Evolutionary conservation across 2,329 filamentous ascomycete species (phyloP).

Genomic region (Podosphaera leucotricha): DNA sequence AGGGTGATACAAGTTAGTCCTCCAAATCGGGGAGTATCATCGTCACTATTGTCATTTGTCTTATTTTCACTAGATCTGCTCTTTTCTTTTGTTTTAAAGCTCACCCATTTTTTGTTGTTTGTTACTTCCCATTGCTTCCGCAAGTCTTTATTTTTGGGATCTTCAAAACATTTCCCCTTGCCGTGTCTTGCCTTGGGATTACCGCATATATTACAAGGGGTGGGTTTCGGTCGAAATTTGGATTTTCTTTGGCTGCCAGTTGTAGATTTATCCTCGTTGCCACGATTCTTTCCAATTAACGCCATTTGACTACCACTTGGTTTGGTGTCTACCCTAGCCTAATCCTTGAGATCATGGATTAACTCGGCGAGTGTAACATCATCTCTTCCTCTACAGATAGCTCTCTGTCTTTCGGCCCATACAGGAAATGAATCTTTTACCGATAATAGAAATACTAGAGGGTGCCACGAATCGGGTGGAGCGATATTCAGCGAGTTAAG

Average conservation of each 20-base stretch:
- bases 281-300: background rate
- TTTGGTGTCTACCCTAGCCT: background rate
- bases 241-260: background rate
- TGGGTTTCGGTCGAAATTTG: background rate
- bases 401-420: slow-evolving; percentile 1
- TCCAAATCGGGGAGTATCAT: background rate
- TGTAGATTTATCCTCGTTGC: background rate
- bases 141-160: background rate
- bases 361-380: background rate
- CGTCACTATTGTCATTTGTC: background rate
- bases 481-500: background rate
- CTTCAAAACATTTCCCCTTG: slow-evolving; percentile 1
- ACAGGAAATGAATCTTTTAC: background rate
- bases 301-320: slow-evolving; percentile 1
- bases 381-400: background rate
- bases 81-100: background rate
- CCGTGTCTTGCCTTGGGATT: background rate
- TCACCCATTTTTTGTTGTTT: background rate
- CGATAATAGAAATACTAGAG: background rate
- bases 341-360: background rate
- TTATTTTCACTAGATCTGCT: background rate
- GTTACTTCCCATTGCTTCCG: background rate
- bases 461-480: background rate
- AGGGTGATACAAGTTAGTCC: background rate
- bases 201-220: background rate